Conservation (phyloP, 495 filamentous ascomycete species). For the Bryoglossum gracile region DNA sequence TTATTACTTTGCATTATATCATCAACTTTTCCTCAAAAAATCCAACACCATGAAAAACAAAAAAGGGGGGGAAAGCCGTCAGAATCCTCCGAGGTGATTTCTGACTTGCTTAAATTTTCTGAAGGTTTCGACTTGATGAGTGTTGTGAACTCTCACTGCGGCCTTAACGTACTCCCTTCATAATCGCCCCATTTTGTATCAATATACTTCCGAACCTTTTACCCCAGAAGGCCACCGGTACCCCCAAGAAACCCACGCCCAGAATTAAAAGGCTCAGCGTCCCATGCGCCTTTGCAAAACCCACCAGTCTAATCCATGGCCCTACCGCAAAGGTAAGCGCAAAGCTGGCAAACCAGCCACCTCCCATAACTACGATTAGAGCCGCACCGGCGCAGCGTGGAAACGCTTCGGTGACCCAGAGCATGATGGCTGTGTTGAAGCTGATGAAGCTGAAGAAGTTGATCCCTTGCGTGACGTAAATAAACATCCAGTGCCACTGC, state of each 20-base stretch:
- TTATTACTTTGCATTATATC: no score
- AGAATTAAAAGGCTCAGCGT: not conserved
- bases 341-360: slow-evolving; percentile 3
- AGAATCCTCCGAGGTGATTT: no score
- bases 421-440: not conserved
- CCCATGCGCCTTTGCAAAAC: not conserved
- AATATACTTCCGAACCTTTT: slow-evolving; percentile 4
- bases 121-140: no score
- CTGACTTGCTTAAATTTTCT: no score
- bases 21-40: no score
- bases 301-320: slow-evolving; percentile 2
- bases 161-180: no score
- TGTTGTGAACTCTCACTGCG: no score
- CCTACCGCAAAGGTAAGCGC: not conserved
- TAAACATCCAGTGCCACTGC: slow-evolving; percentile 1
- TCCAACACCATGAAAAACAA: no score
- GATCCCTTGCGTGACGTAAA: not conserved
- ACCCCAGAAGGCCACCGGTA: slow-evolving; percentile 2
- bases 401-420: slow-evolving; percentile 10
- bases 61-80: no score
- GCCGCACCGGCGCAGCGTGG: not conserved
- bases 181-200: no score
- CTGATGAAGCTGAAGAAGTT: not conserved
- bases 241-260: not conserved
- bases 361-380: not conserved